These are phyloP conservation scores for Botrytis squamosa DNA, from an alignment of 2,329 filamentous ascomycete species.

Conservation along the genomic window DNA sequence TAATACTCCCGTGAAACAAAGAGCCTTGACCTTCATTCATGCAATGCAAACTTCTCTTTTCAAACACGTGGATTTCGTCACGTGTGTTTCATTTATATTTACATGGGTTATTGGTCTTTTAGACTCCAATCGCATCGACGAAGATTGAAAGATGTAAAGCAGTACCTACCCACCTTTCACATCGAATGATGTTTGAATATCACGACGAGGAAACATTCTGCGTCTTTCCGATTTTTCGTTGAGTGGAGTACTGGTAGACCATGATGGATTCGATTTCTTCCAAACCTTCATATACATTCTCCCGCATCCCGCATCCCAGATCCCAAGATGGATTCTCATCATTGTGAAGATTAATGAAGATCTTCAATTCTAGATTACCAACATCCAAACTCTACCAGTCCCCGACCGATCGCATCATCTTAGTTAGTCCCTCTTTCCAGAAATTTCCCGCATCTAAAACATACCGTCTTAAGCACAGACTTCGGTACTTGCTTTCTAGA, in stretches of 20 bases:
- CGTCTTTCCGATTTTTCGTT: background rate
- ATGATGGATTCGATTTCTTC: background rate
- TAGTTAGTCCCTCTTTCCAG: too few species aligned
- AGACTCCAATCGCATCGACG: background rate
- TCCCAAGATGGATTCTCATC: background rate
- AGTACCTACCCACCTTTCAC: background rate
- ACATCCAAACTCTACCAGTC: background rate
- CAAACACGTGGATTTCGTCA: background rate
- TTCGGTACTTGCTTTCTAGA: background rate
- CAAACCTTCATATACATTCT: background rate
- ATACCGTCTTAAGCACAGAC: background rate
- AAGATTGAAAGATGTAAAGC: background rate
- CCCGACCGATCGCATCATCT: background rate
- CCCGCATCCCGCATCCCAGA: background rate
- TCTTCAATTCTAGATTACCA: background rate
- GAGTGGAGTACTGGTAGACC: too few species aligned
- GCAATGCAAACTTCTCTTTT: background rate
- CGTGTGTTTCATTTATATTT: constrained; percentile 5
- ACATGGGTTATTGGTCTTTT: background rate
- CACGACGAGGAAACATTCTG: background rate
- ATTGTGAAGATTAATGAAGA: background rate
- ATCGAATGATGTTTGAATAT: background rate
- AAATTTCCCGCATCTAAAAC: background rate
- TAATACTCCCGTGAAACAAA: background rate
- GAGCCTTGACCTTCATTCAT: background rate